Base-by-base conservation (phyloP, 495 filamentous ascomycete species). In the Xylaria intraflava region DNA sequence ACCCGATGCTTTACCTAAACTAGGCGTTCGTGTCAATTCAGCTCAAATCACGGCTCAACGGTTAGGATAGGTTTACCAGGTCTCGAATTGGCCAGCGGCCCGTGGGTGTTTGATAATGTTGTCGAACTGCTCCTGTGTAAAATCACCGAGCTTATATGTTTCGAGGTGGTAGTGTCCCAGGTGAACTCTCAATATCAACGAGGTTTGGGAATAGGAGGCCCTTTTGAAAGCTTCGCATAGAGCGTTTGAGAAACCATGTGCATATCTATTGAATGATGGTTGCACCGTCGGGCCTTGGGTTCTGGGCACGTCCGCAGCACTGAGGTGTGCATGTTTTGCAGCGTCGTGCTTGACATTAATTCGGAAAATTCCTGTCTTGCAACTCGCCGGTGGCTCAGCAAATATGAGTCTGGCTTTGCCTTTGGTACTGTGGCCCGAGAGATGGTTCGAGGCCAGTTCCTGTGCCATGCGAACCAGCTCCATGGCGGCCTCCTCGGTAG, bases 151-250 rank as follows among this genome's bases (percentile, higher is more conserved):
- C 11, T 65, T 65, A 33, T 76, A 85, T 12, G 65, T 56, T 8
- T 67, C 65, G 12, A 87, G 65, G 7, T 75, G 56, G 24, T 82
- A 71, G 0, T 70, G 67, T 0, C 84, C 85, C 39, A 87, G 76
- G 29, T 76, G 69, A 3, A 84, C 71, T 19, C 78, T 72, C 75
- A 88, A 73, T 1, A 70, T 68, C 30, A 83, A 60, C 29, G 72
- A 62, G 14, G 69, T 26, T 7, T 60, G 57, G 23, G 67, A 33
- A 43, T 52, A 44, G 16, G 62, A 53, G 11, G 69, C 58, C 26
- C 52, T 58, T 31, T 55, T 44, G 1, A 71, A 46, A 27, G 44
- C 51, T 22, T 54, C 60, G 17, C 42, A 57, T 16, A 70, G 40
- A 30, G 49, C 51, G 1, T 59, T 4, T 7, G 43, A 43, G n/a